Conservation (phyloP, 768 basidiomycete species). For the Tubosaeta sp. region DNA sequence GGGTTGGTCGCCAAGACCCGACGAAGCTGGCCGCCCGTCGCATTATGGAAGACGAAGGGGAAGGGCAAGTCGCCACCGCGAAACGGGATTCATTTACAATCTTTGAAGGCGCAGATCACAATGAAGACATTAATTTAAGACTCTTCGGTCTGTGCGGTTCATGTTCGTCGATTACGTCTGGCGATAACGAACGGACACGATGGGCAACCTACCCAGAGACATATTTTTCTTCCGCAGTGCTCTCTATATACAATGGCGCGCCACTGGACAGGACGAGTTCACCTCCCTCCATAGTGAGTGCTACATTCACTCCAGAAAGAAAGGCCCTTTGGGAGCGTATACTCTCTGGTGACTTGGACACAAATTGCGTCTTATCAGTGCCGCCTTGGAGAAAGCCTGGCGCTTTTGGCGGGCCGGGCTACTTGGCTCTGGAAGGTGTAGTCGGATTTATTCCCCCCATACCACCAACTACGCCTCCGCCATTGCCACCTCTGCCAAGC, state of each 20-base stretch:
- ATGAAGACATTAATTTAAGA: constrained; percentile 33
- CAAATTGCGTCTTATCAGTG: not conserved
- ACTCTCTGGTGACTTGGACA: constrained; percentile 14
- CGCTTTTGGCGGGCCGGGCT: constrained; percentile 9
- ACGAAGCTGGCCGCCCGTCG: constrained; percentile 42
- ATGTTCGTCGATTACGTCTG: not conserved
- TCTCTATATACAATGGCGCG: constrained; percentile 48
- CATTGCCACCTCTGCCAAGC: constrained; percentile 27
- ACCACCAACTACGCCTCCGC: constrained; percentile 29
- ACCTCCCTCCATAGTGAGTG: constrained; percentile 22
- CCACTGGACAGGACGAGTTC: constrained; percentile 30
- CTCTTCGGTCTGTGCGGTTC: not conserved
- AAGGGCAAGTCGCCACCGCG: not conserved
- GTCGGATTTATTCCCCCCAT: constrained; percentile 31
- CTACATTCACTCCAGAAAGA: constrained; percentile 35
- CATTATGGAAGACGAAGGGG: constrained; percentile 38
- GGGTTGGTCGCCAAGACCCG: constrained; percentile 52
- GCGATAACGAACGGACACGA: constrained; percentile 24
- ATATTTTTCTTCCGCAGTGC: constrained; percentile 52
- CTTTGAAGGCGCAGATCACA: constrained; percentile 35
- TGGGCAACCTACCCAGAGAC: constrained; percentile 64
- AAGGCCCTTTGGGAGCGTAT: constrained; percentile 40
- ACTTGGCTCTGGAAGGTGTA: not conserved
- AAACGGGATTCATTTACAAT: constrained; percentile 31
- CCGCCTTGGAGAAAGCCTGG: constrained; percentile 25